Evolutionary conservation across 371 early-diverging fungal species (phyloP), one percentile per base, ranked within the genome.

Genomic region (Apophysomyces elegans): DNA sequence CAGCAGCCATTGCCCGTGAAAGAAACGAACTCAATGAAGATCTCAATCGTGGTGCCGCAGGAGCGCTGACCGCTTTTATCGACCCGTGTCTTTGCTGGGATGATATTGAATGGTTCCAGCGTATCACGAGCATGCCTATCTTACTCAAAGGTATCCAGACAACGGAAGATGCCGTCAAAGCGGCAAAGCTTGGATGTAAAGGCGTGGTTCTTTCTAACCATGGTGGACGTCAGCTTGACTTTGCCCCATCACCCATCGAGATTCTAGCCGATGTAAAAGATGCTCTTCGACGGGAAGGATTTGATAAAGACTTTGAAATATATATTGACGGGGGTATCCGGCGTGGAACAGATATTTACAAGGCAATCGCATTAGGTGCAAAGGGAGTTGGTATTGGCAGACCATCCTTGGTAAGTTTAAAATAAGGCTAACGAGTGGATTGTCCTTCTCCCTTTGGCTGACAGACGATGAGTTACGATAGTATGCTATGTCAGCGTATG

Each of bases 141-240:
- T 74, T 96, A 11, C 83, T 97, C 62, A 98, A 98, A 77, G 99
- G 99, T 58, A 83, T 97, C 16, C 87, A 95, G 70, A 88, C 89
- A 5, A 89, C 87, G 21, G 96, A 94, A 61, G 99, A 98, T 79
- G 96, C 98, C 16, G 85, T 89, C 7, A 65, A 92, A 37, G 98
- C 99, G 2, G 93, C 91, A 12, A 65, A 88, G 50, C 60, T 81
- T 57, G 96, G 95, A 0, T 86, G 90, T 56, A 85, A 88, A 39
- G 99, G 93, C 39, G 88, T 97, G 58, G 88, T 96, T 11, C 78
- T 98, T 9, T 93, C 93, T 56, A 98, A 98, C 74, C 99, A 98
- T 70, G 99, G 98, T 66, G 99, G 99, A 36, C 86, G 99, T 13
- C 98, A 98, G 74, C 80, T 98, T 47, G 98, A 97, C 73, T 88